Percentiles rank a stretch among this genome's conserved stretches.
phyloP scores from a whole-genome alignment of 441 rosid genomes.

The Erodium moschatum region DNA sequence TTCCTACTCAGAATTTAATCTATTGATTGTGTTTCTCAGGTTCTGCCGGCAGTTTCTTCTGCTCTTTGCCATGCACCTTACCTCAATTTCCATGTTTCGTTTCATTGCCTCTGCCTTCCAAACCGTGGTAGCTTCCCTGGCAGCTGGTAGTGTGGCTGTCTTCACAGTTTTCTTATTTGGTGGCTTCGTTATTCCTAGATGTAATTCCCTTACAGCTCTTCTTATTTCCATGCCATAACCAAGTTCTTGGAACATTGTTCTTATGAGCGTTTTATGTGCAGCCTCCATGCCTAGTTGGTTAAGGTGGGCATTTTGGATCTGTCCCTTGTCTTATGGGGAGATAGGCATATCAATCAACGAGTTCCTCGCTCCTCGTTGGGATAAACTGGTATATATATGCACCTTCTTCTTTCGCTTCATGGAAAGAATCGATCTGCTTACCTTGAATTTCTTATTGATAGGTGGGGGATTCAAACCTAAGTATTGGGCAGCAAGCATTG shows the following conservation, averaged over 20 bases:
- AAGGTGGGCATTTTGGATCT: conserved; percentile 64
- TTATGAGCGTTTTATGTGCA: conserved; percentile 20
- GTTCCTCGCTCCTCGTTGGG: conserved; percentile 61
- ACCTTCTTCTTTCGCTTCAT: background rate
- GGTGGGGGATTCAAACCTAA: conserved; percentile 29
- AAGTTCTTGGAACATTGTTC: background rate
- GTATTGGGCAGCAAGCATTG: conserved; percentile 38
- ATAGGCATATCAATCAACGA: conserved; percentile 56
- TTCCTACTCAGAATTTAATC: background rate
- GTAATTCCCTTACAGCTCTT: conserved; percentile 17
- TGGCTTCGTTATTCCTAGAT: conserved; percentile 42
- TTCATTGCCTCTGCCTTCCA: conserved; percentile 40
- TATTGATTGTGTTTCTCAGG: conserved; percentile 22
- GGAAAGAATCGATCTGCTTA: background rate
- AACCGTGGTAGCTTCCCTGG: conserved; percentile 34
- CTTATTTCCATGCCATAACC: background rate
- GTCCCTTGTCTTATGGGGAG: conserved; percentile 60
- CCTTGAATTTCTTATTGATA: conserved; percentile 6
- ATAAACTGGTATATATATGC: conserved; percentile 28
- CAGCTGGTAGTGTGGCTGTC: conserved; percentile 23
- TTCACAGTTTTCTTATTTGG: conserved; percentile 30
- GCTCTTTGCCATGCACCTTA: conserved; percentile 45
- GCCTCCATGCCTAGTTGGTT: conserved; percentile 58
- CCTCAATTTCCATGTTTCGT: conserved; percentile 48
- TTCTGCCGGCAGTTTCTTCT: conserved; percentile 39